phyloP scores from a whole-genome alignment of 2,329 filamentous ascomycete species.

The Diaporthe vexans region DNA sequence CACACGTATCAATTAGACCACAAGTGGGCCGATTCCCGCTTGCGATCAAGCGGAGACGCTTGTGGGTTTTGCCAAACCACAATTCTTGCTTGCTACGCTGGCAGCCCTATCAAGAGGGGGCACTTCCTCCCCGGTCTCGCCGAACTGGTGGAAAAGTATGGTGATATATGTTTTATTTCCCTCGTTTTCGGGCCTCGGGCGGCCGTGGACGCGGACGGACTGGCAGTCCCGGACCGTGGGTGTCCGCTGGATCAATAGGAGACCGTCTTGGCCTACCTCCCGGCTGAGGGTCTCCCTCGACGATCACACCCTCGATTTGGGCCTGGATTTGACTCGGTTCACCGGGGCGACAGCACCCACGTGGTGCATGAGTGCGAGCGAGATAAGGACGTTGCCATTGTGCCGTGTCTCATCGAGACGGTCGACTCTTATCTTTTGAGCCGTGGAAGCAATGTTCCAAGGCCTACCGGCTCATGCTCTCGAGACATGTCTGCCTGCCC shows the following conservation, averaged over 20 bases:
- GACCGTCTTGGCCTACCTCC: not conserved
- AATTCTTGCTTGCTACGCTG: conserved; percentile 50
- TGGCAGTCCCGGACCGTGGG: conserved; percentile 20
- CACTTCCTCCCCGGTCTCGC: conserved; percentile 3
- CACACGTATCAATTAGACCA: conserved; percentile 61
- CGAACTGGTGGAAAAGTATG: conserved; percentile 10
- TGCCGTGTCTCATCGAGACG: not conserved
- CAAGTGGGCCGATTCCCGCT: conserved; percentile 78
- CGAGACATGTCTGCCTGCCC: not conserved
- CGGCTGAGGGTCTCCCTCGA: not conserved
- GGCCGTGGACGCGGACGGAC: not conserved
- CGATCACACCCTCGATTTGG: conserved; percentile 10
- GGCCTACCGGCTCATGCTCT: not conserved
- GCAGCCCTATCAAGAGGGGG: conserved; percentile 1
- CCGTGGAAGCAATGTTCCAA: not conserved
- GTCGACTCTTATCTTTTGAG: not conserved
- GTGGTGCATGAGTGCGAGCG: not conserved
- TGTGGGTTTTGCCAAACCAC: conserved; percentile 55
- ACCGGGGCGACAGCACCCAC: not conserved
- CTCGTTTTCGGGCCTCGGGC: not conserved
- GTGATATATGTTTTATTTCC: not conserved
- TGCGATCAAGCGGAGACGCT: conserved; percentile 70
- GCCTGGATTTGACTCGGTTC: conserved; percentile 1
- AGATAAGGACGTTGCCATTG: not conserved
- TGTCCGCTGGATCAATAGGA: conserved; percentile 22